A percentile compares a stretch with the other conserved stretches of the same genome.
phyloP scores from a whole-genome alignment of 2,329 filamentous ascomycete genomes.

The Tetracladium maxilliforme region DNA sequence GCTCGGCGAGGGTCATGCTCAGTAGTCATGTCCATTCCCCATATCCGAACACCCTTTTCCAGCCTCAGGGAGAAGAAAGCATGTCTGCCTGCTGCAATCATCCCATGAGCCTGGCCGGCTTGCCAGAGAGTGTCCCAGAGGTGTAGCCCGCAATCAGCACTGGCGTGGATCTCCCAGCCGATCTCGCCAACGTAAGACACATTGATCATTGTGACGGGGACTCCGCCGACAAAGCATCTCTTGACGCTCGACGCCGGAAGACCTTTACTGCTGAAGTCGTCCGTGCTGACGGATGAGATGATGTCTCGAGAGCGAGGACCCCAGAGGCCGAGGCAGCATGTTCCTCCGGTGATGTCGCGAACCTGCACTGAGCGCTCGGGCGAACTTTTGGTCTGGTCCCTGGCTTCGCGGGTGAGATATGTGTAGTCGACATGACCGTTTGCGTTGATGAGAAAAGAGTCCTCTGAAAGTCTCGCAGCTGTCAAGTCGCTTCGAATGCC shows the following conservation, averaged over 20 bases:
- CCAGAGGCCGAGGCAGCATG: conserved; percentile 48
- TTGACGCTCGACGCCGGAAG: conserved; percentile 35
- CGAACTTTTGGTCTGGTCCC: conserved; percentile 22
- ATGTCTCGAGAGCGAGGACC: conserved; percentile 39
- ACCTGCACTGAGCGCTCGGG: conserved; percentile 31
- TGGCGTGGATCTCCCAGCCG: conserved; percentile 48
- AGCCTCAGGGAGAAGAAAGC: conserved; percentile 43
- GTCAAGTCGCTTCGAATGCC: conserved; percentile 42
- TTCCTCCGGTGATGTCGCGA: conserved; percentile 42
- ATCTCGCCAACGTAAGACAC: conserved; percentile 46
- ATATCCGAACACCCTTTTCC: conserved; percentile 43
- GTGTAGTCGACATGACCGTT: conserved; percentile 38
- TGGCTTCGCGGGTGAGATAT: conserved; percentile 38
- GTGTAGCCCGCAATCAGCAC: conserved; percentile 38
- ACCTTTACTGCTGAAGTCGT: conserved; percentile 27
- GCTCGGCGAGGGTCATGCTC: conserved; percentile 47
- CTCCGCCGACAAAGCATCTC: conserved; percentile 30
- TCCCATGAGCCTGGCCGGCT: conserved; percentile 35
- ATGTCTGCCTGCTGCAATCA: conserved; percentile 40
- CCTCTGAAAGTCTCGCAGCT: conserved; percentile 31
- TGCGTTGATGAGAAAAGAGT: conserved; percentile 38
- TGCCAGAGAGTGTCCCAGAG: conserved; percentile 44
- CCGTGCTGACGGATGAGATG: conserved; percentile 24
- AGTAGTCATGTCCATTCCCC: conserved; percentile 41
- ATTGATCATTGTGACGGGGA: conserved; percentile 39